Base-by-base conservation (phyloP, 345 rosid genomes). In the Hibiscus trionum region DNA sequence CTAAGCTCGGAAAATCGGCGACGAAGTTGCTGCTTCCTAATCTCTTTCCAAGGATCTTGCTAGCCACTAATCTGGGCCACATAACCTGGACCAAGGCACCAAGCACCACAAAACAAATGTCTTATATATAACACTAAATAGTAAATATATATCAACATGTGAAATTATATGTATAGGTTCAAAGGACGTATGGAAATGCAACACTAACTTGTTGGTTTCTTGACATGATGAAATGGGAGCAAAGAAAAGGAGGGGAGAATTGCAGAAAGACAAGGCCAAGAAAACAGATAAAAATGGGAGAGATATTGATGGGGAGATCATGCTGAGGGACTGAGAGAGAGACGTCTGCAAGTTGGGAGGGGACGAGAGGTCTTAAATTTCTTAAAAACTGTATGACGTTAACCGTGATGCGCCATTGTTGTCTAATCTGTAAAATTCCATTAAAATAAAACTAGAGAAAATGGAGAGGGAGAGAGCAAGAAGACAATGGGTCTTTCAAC, bases 21-120 rank as follows among this genome's bases (percentile, higher is more conserved):
- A 86, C 86, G n/a, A 93, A 93, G 73, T 83, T 89, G 80, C 76
- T 87, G 89, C 89, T 85, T n/a, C 96, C 91, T 52, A 84, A 64
- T 64, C 85, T 75, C 72, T 80, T 88, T 75, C 82, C 77, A 33
- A 93, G 80, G 81, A 87, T 42, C 83, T 90, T 93, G 78, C 77
- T 90, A 26, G 86, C 93, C 35, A 90, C 86, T 74, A 90, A 80
- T 84, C 84, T 86, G 33, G 90, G 93, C 96, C 91, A 88, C 90
- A 87, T 88, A 72, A 91, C 84, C 89, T 87, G 57, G 4, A 80
- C 17, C 44, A 49, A 47, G 8, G 57, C 3, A 80, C 17, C 44
- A 15, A 47, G 8, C 46, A 76, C 21, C 57, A n/a, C 50, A 53
- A 4, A 31, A 56, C 60, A 64, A 33, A 35, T 21, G 62, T 46